Percentiles rank a stretch among this genome's conserved stretches.
Evolutionary conservation across 768 basidiomycete species (phyloP).

Genomic region (Gymnopilus junonius): DNA sequence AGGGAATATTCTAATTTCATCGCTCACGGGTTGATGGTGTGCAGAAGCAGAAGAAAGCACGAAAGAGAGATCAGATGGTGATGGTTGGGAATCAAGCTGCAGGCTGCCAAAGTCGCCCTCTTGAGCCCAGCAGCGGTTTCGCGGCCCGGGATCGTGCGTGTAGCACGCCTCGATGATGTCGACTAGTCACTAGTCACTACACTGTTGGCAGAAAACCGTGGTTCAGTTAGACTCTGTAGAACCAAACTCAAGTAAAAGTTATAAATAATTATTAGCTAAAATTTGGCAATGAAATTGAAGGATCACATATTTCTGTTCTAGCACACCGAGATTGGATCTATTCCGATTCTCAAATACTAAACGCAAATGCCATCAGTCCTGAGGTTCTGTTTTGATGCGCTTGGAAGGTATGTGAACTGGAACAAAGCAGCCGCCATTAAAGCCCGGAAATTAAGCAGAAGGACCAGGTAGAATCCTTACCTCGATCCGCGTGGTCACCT

Average conservation of each 20-base stretch:
- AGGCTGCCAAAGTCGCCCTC: no score
- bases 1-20: neutral
- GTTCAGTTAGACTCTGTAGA: no score
- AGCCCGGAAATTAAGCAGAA: neutral
- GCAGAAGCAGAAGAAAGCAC: neutral
- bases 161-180: no score
- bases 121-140: no score
- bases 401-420: neutral
- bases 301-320: no score
- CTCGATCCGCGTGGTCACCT: neutral
- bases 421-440: no score
- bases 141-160: no score
- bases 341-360: neutral
- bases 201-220: no score
- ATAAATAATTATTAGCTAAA: no score
- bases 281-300: no score
- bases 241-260: no score
- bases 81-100: neutral
- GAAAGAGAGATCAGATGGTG: neutral
- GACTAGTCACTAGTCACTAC: no score
- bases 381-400: conserved; percentile 6
- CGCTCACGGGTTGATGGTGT: neutral
- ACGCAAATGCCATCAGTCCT: neutral
- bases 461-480: neutral
- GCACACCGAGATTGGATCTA: neutral